Evolutionary conservation across 805 yeast species (phyloP).

Genomic region (Kodamaea sagamina): DNA sequence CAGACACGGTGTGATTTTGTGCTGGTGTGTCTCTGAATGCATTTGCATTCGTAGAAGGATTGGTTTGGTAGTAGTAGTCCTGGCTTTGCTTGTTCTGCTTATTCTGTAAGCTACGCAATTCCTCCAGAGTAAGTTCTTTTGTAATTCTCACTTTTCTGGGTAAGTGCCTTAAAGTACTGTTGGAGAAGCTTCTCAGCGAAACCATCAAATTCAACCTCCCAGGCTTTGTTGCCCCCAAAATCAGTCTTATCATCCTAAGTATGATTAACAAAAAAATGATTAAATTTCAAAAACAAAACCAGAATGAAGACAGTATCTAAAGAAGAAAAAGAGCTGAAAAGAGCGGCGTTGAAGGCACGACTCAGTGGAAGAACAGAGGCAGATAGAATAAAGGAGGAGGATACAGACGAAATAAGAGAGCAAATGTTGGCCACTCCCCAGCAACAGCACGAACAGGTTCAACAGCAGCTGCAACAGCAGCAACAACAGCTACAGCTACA

Average conservation of each 20-base stretch:
- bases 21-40: constrained; percentile 29
- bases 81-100: constrained; percentile 15
- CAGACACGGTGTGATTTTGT: constrained; percentile 34
- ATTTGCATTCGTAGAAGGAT: constrained; percentile 28
- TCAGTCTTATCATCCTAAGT: background rate
- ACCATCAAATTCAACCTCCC: background rate
- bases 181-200: constrained; percentile 2
- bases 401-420: background rate
- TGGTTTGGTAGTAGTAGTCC: constrained; percentile 28
- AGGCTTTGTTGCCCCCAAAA: background rate
- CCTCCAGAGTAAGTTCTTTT: constrained; percentile 26
- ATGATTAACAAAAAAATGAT: background rate
- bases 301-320: constrained; percentile 3
- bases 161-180: background rate
- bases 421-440: constrained; percentile 1
- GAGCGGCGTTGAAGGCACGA: constrained; percentile 4
- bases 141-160: constrained; percentile 28
- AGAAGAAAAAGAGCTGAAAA: constrained; percentile 2
- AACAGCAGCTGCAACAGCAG: constrained; percentile 2
- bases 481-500: background rate
- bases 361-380: background rate
- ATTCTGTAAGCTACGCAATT: constrained; percentile 6
- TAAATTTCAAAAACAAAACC: constrained; percentile 2
- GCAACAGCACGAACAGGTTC: constrained; percentile 3
- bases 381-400: constrained; percentile 2